Base-by-base conservation (phyloP, 306 rosid species). In the Quercus mongolica region DNA sequence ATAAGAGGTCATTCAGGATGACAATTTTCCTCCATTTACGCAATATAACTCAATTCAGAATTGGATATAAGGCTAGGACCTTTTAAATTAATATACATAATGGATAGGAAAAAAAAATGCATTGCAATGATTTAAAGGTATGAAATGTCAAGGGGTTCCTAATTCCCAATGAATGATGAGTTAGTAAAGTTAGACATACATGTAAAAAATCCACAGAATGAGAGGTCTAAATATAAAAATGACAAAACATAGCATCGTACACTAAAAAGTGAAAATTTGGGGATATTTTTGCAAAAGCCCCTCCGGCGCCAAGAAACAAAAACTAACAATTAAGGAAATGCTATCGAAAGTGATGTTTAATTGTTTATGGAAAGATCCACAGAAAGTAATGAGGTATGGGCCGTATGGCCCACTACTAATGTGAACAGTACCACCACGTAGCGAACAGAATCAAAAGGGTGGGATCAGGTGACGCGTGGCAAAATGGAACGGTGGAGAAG, bases 391-490 rank as follows among this genome's bases (percentile, higher is more conserved):
- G 12, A 41, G 67, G 63, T 51, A 25, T 1, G 67, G 26, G 12
- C 28, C 51, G 63, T 51, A 25, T 1, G 67, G 26, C 19, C 28
- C 51, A 44, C 59, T 21, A 59, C 46, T 41, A 21, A 38, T 28
- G 15, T 38, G 15, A 61, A 54, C 71, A 79, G 2, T 63, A 26
- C 70, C 70, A 71, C 65, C 69, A 33, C 83, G 23, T 31, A 17
- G 20, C 55, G 56, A 25, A 63, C 26, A 14, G 54, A 23, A 54
- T 49, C 76, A 57, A 4, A 1, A 3, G 2, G 0, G 23, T 4
- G 17, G 7, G 25, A 4, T 19, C 18, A 7, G 3, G 3, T 14
- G 84, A 77, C 84, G 61, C 76, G 49, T 79, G 87, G 73, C 30
- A 10, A 58, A n/a, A 82, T 62, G 61, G 6, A 63, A 71, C 35